Evolutionary conservation across 148 eudicot species (phyloP), one percentile per base, ranked within the genome.

Genomic region (Silene uniflora): DNA sequence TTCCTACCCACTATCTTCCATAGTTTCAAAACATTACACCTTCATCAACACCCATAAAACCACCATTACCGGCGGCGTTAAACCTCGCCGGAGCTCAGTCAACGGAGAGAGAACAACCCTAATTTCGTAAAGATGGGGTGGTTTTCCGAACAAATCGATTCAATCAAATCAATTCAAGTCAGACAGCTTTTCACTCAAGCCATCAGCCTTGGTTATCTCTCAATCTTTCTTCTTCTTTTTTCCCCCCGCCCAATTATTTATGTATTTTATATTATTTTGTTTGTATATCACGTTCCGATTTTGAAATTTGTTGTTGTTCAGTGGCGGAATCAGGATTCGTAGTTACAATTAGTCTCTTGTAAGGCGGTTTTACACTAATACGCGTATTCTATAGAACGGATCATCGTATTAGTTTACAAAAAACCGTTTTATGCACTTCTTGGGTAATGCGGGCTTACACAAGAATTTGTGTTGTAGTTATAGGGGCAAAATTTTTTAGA

Each of bases 151-250:
- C 83, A 84, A 18, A 27, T 86, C 55, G 84, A 78, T 62, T 82
- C 91, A 1, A 81, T 90, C 77, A 88, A 88, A 79, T 86, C 91
- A 2, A 72, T 90, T 27, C 81, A 86, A 78, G 25, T 86, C 71
- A 47, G 93, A 62, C 88, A 86, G 58, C 74, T 83, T 72, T 73
- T 88, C 58, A 69, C 79, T 55, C 91, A 90, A 73, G 80, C 82
- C 35, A 72, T 90, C 62, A 83, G 80, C 71, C 84, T 90, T 67
- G 93, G 93, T 89, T 49, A 54, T 67, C 54, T 9, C 19, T 39
- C 44, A 39, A 39, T 39, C 10, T 49, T 25, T 4, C 59, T 16
- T 62, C 19, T 23, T 21, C 3, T 9, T 52, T 56, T 44, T 0
- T 47, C 18, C 25, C 35, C 56, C 14, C 18, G 25, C 35, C 56